phyloP scores from a whole-genome alignment of 2,329 filamentous ascomycete species.

The Teratosphaeria pseudoeucalypti region DNA sequence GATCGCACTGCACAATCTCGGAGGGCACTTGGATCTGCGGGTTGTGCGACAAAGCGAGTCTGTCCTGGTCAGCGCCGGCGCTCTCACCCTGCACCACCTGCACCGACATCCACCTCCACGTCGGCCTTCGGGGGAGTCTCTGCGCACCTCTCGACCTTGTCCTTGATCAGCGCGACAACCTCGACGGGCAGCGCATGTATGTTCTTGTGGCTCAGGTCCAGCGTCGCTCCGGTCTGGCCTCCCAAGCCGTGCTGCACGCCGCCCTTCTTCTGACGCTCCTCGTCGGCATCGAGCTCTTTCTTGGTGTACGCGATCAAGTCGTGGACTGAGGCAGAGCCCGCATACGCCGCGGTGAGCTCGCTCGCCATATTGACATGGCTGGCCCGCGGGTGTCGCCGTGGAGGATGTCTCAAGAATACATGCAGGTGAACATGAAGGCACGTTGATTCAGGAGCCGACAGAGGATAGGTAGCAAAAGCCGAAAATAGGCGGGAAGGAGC shows the following conservation, averaged over 20 bases:
- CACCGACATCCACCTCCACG: background rate
- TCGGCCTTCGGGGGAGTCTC: background rate
- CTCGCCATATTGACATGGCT: conserved; percentile 22
- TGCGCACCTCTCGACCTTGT: conserved; percentile 58
- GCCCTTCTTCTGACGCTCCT: conserved; percentile 22
- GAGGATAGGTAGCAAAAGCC: background rate
- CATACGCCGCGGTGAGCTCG: conserved; percentile 8
- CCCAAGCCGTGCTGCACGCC: conserved; percentile 11
- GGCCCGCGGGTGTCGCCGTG: background rate
- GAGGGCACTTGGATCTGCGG: conserved; percentile 58
- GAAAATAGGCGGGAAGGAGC: background rate
- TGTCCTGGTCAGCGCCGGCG: conserved; percentile 25
- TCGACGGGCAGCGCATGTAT: conserved; percentile 63
- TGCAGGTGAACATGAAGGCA: background rate
- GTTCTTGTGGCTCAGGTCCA: conserved; percentile 66
- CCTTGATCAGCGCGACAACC: conserved; percentile 63
- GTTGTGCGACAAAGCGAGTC: conserved; percentile 74
- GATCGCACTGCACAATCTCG: conserved; percentile 65
- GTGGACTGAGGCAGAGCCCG: conserved; percentile 13
- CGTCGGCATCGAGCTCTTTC: conserved; percentile 24
- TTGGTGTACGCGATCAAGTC: conserved; percentile 21
- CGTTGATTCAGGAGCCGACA: background rate
- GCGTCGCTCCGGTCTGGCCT: conserved; percentile 54
- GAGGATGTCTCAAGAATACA: background rate
- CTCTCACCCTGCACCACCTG: background rate